Conservation (phyloP, 148 eudicot species). For the Camellia lanceoleosa region DNA sequence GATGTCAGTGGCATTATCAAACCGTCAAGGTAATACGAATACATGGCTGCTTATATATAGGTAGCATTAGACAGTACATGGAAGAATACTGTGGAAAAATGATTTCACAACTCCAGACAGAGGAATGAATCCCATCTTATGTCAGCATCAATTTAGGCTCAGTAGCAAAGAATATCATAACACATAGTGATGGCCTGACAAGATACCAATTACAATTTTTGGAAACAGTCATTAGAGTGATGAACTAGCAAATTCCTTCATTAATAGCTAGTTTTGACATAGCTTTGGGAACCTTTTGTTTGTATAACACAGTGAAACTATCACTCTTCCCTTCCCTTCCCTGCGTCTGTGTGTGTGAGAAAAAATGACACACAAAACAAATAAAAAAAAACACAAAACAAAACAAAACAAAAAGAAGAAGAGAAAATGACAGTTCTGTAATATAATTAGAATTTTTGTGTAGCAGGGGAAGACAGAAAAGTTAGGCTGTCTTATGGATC, state of each 20-base stretch:
- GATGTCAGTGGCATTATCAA: conserved; percentile 69
- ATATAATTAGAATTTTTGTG: background rate
- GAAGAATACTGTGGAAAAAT: background rate
- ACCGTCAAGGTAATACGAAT: conserved; percentile 57
- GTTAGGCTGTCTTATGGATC: background rate
- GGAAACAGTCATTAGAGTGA: too few relatives aligned
- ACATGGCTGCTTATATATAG: background rate
- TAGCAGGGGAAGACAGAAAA: background rate
- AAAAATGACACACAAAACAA: background rate
- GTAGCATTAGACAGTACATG: background rate
- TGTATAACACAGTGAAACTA: too few relatives aligned
- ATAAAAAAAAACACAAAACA: too few relatives aligned
- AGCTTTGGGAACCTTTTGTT: too few relatives aligned
- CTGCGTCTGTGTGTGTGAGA: background rate
- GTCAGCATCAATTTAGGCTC: background rate
- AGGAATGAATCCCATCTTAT: background rate
- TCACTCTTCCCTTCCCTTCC: background rate
- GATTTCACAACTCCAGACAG: background rate
- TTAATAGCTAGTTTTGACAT: too few relatives aligned
- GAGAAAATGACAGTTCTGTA: background rate
- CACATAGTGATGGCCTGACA: background rate
- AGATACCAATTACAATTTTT: too few relatives aligned
- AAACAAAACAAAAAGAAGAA: background rate
- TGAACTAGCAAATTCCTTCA: too few relatives aligned
- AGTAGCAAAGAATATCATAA: conserved; percentile 5